Conservation (phyloP, 495 filamentous ascomycete genomes). For the Evansstolkia leycettana region DNA sequence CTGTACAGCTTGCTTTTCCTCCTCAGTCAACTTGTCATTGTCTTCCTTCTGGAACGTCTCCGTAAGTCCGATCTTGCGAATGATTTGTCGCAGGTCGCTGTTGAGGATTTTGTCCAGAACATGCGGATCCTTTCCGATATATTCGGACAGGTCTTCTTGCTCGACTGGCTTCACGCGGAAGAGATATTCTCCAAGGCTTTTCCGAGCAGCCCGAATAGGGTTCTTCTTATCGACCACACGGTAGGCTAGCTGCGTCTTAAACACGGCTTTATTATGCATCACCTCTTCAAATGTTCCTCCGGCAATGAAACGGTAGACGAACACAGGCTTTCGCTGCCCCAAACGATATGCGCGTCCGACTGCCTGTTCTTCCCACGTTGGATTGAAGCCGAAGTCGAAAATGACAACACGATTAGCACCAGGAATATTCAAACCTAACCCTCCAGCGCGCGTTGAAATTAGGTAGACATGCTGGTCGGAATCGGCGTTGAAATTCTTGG, state of each 20-base stretch:
- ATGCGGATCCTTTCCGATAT: constrained; percentile 47
- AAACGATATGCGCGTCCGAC: constrained; percentile 80
- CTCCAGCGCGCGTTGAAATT: constrained; percentile 75
- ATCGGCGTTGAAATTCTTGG: constrained; percentile 53
- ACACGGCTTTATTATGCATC: constrained; percentile 57
- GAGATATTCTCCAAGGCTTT: constrained; percentile 40
- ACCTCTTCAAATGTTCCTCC: constrained; percentile 71
- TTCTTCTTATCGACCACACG: constrained; percentile 80
- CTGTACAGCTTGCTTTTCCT: constrained; percentile 38
- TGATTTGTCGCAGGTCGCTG: constrained; percentile 14
- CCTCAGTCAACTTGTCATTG: constrained; percentile 41
- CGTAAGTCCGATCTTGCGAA: constrained; percentile 41
- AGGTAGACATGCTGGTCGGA: constrained; percentile 47
- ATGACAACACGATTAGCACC: constrained; percentile 84
- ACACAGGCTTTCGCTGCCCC: constrained; percentile 73
- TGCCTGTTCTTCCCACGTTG: constrained; percentile 74
- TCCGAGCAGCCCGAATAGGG: constrained; percentile 42
- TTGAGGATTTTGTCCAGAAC: constrained; percentile 60
- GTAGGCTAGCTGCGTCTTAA: constrained; percentile 67
- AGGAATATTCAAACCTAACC: constrained; percentile 68
- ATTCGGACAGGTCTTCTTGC: constrained; percentile 38
- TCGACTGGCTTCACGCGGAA: constrained; percentile 39
- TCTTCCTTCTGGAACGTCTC: constrained; percentile 48
- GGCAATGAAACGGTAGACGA: constrained; percentile 72
- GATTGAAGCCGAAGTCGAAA: constrained; percentile 75